Base-by-base conservation (phyloP, 2,329 filamentous ascomycete species). In the Aspergillus amoenus region DNA sequence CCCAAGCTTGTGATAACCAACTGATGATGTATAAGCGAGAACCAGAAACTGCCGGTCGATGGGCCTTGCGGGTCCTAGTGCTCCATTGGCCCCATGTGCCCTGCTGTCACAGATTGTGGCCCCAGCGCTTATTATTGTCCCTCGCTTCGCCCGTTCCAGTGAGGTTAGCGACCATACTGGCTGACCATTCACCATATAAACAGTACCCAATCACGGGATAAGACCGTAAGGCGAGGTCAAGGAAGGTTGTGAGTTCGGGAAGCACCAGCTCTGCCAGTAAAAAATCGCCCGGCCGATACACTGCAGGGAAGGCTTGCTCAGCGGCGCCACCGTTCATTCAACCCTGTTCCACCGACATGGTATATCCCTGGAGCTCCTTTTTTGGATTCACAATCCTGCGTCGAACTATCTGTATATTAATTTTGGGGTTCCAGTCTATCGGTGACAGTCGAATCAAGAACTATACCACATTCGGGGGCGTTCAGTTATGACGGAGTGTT, bases 1-100 rank as follows among this genome's bases (percentile, higher is more conserved):
- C 22, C 37, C 30, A 59, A 27, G 30, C 42, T 42, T 24, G 40
- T 44, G 52, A 46, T 52, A 41, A 55, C 41, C 32, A 42, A 32
- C 40, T 58, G 49, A 56, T 47, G 42, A 56, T 58, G 43, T 56
- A 58, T 54, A 61, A 49, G 52, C 39, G 39, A 44, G 39, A 41
- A 15, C 30, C 43, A 17, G 30, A 34, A 15, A 6, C 18, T 51
- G 44, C 21, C 27, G 22, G 48, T 44, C 24, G 22, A 17, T 37
- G 17, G 15, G 12, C 18, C n/a, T 22, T 49, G 55, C 18, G 40
- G 37, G 22, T 30, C 42, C 43, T 57, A 53, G 44, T 53, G 50
- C 37, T 49, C 39, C 48, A 41, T 51, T 21, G 22, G 52, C 34
- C 37, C 43, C 52, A 54, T 54, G 52, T 52, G 39, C 22, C 21